Evolutionary conservation across 2,329 filamentous ascomycete species (phyloP).

Genomic region (Dendryphion nanum): DNA sequence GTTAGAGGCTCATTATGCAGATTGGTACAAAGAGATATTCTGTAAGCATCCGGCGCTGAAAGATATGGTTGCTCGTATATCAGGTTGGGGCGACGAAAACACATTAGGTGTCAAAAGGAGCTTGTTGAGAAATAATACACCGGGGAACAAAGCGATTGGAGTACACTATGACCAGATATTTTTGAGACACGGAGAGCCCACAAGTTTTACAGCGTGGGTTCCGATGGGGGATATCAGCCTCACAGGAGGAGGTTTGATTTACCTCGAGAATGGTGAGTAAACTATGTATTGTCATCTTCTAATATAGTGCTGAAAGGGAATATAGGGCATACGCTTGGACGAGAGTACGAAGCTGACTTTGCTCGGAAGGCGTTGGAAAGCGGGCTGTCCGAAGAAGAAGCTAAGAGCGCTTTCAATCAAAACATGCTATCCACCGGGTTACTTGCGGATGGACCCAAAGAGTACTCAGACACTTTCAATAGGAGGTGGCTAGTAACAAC

Average conservation of each 20-base stretch:
- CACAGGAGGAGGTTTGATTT: constrained; percentile 59
- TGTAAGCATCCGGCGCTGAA: constrained; percentile 53
- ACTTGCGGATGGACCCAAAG: constrained; percentile 50
- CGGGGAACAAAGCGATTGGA: constrained; percentile 57
- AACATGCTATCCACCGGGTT: constrained; percentile 60
- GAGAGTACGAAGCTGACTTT: constrained; percentile 53
- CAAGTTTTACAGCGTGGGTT: constrained; percentile 58
- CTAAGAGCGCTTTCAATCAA: constrained; percentile 46
- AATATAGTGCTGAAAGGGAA: not conserved
- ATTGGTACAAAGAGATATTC: constrained; percentile 51
- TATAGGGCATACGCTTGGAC: constrained; percentile 46
- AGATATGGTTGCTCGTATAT: constrained; percentile 52
- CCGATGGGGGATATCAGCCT: constrained; percentile 55
- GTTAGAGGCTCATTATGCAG: constrained; percentile 51
- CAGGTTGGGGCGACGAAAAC: constrained; percentile 53
- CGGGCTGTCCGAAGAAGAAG: constrained; percentile 54
- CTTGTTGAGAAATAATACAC: constrained; percentile 57
- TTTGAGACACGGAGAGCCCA: constrained; percentile 54
- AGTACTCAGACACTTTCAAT: constrained; percentile 44
- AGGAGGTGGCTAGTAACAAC: constrained; percentile 52
- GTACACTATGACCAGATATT: constrained; percentile 64
- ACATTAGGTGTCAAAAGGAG: constrained; percentile 50
- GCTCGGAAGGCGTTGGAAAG: constrained; percentile 47
- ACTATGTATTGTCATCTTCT: constrained; percentile 4
- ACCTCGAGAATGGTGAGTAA: constrained; percentile 51